Evolutionary conservation across 2,329 filamentous ascomycete genomes (phyloP), one percentile per base, ranked within the genome.

Genomic region (Neonectria coccinea): DNA sequence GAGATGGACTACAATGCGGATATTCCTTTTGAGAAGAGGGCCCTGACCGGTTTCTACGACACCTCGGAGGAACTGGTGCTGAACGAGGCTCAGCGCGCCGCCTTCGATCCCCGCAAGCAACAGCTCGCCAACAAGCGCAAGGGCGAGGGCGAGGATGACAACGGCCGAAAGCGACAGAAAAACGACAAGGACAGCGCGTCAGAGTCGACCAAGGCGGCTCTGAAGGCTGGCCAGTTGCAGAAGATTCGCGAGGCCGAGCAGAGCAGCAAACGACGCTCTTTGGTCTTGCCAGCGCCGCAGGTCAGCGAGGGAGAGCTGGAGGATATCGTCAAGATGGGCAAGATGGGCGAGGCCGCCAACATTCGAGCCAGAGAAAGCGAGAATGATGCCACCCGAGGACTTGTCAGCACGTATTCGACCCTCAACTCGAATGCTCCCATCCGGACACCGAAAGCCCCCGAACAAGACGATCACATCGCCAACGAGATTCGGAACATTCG

Each of bases 1-100:
- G 91, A 98, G 82, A 99, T 99, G 93, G 96, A 99, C 80, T 99
- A 99, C 84, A 99, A 99, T 79, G 96, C 96, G 73, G 96, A 99
- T 73, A 97, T 99, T 69, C 96, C 96, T 0, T 98, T 99, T 70
- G 96, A 99, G 79, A 97, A 96, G 80, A 92, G 92, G 68, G 91
- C 96, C 0, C 91, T 92, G 0, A 83, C 90, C 22, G 96, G 96
- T 12, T 99, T 99, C 78, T 97, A 95, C 81, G 95, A 99, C 77
- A 99, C 96, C 0, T 84, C 84, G 4, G 94, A 97, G 14, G 96
- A 99, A 77, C 84, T 92, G 70, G 81, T 83, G 5, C 86, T 85
- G 70, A 99, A 99, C 78, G 95, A 99, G 79, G 87, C 87, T 64
- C 91, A 97, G 76, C 88, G 93, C 55, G 89, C 92, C 62, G 88